Base-by-base conservation (phyloP, 169 alveolate species). In the Plasmodium cynomolgi region DNA sequence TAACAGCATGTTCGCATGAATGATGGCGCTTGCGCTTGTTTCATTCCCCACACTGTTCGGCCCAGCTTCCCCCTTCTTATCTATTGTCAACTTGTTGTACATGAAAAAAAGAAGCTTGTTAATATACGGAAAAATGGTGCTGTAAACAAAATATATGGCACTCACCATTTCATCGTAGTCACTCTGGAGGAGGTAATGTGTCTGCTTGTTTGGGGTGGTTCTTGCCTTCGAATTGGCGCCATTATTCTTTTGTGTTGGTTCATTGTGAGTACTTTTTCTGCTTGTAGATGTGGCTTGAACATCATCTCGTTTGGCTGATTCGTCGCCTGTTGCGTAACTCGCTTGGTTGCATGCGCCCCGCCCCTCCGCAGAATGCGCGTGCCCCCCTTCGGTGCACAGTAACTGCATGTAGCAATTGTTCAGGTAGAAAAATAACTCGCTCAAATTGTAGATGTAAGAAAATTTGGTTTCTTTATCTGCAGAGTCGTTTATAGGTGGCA, bases 351-450 rank as follows among this genome's bases (percentile, higher is more conserved):
- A 50, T 50, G 62, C 62, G 62, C 23, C 15, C 26, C 1, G 8
- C 26, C 26, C 62, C 4, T 50, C 58, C 17, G 75, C 34, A 62
- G 34, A 20, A 62, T 62, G 34, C 0, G 17, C 17, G n/a, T 44
- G 3, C 1, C 33, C 39, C 5, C 13, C 20, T n/a, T 81, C 72
- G n/a, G 62, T 47, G 37, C 71, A 86, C 71, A 86, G 44, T 0
- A 86, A n/a, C 13, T 75, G 86, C 77, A 86, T 86, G 44, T 86
- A 86, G 23, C 56, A 86, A 37, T 75, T 86, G 68, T 86, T 75
- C 81, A 86, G 74, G 85, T 75, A 75, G 81, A 29, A 75, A 86
- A 86, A 86, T 7, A 86, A 34, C 29, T 50, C 71, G 41, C 68
- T 86, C 71, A 86, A 86, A 77, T 86, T 77, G 54, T 86, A 86